Conservation (phyloP, 306 rosid genomes). For the Ziziphus jujuba region DNA sequence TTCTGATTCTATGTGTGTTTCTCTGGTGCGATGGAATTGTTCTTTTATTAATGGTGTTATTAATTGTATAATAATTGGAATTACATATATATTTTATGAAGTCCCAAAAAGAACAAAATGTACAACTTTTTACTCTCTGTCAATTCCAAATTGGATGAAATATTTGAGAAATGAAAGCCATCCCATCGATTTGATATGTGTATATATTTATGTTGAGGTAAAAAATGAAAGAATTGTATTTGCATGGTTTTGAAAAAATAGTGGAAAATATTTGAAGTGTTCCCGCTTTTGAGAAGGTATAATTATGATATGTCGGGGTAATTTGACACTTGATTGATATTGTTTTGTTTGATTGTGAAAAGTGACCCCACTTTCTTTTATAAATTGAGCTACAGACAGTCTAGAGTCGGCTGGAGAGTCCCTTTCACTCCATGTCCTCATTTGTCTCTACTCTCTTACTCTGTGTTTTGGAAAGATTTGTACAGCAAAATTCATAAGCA, state of each 20-base stretch:
- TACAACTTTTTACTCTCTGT: too few relatives aligned
- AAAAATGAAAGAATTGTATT: too few relatives aligned
- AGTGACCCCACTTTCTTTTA: conserved; percentile 2
- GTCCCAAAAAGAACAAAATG: too few relatives aligned
- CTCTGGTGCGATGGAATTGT: too few relatives aligned
- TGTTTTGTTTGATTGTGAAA: conserved; percentile 6
- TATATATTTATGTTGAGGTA: too few relatives aligned
- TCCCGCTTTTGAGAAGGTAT: background rate
- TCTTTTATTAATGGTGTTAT: background rate
- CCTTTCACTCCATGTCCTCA: background rate
- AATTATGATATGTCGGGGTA: background rate
- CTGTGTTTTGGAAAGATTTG: background rate
- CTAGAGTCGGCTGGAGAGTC: background rate
- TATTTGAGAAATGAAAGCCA: too few relatives aligned
- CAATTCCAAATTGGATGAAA: too few relatives aligned
- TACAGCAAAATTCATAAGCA: background rate
- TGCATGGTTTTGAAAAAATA: too few relatives aligned
- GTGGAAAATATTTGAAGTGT: conserved; percentile 12
- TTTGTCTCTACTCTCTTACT: conserved; percentile 1
- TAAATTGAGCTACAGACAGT: background rate
- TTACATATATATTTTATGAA: too few relatives aligned
- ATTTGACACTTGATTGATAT: background rate
- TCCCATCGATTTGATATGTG: too few relatives aligned
- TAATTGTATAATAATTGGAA: conserved; percentile 6
- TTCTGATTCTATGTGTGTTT: too few relatives aligned